These are phyloP conservation scores for Aureobasidium sp. DNA, from an alignment of 2,329 filamentous ascomycete species.

Conservation along the genomic window DNA sequence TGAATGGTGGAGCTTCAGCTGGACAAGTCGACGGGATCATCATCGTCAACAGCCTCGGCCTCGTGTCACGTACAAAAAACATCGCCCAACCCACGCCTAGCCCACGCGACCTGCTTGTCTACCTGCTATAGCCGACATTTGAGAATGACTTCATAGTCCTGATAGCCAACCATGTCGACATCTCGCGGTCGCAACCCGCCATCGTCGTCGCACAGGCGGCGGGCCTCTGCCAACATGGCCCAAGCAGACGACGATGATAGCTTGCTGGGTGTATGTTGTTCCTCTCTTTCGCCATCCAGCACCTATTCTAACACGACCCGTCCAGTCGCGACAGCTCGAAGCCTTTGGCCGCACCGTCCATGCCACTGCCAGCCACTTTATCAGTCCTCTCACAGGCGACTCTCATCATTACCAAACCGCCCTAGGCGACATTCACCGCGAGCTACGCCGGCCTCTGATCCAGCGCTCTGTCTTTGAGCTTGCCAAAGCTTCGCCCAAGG, in stretches of 20 bases:
- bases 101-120: background rate
- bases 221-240: background rate
- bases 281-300: background rate
- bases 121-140: background rate
- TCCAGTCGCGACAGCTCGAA: constrained; percentile 77
- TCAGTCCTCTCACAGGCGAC: constrained; percentile 44
- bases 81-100: background rate
- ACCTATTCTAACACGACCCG: background rate
- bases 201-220: constrained; percentile 8
- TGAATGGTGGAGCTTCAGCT: background rate
- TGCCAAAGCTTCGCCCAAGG: constrained; percentile 83
- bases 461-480: constrained; percentile 90
- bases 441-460: constrained; percentile 73
- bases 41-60: constrained; percentile 12
- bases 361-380: constrained; percentile 84
- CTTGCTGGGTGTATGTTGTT: constrained; percentile 15
- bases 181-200: constrained; percentile 5
- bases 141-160: background rate
- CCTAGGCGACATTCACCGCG: constrained; percentile 81
- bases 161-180: constrained; percentile 1
- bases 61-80: background rate
- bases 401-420: constrained; percentile 73
- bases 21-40: background rate
- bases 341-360: constrained; percentile 93
- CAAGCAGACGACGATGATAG: constrained; percentile 15